Evolutionary conservation across 2,329 filamentous ascomycete genomes (phyloP), one percentile per base, ranked within the genome.

Genomic region (Septoria petroselini): DNA sequence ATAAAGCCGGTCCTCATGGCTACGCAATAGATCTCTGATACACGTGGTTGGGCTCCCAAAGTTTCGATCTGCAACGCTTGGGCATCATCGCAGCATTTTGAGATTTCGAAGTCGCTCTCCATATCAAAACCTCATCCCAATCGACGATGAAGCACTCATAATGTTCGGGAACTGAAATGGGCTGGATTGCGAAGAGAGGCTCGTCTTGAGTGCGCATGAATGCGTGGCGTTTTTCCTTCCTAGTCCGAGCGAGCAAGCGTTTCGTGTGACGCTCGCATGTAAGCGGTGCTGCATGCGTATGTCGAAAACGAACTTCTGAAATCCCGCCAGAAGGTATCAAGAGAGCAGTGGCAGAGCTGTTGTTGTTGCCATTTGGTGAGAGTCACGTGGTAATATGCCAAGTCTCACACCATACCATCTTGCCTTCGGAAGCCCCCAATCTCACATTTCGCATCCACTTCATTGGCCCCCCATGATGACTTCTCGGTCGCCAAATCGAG

Each of bases 191-290:
- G 19, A 25, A 27, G 4, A 25, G 42, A 45, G 42, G 42, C 25
- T 27, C 7, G 8, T 37, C 42, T 31, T 37, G 42, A 31, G 35
- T 23, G 30, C 29, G 35, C 31, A 23, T 45, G 33, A 30, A 45
- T 45, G 7, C 31, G 42, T 37, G 42, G 27, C 41, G 41, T 43
- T 30, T 43, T 45, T 30, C 30, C 17, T 37, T n/a, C 29, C 31
- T 9, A 4, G 31, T 8, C 33, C 23, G 18, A 33, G 33, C 42
- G 6, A 27, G 18, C 33, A 45, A 7, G 12, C 15, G 14, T 31
- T 21, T 37, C 12, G 31, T 31, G 19, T 9, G 2, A 21, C 31
- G 21, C n/a, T 37, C 19, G 31, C 18, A n/a, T 27, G 15, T 7
- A 18, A 29, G 19, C 18, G n/a, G 9, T 35, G 30, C 31, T 11